Percentiles rank a stretch among this genome's conserved stretches.
Conservation (phyloP, 163 green algal species). For the Picocystis sp. region DNA sequence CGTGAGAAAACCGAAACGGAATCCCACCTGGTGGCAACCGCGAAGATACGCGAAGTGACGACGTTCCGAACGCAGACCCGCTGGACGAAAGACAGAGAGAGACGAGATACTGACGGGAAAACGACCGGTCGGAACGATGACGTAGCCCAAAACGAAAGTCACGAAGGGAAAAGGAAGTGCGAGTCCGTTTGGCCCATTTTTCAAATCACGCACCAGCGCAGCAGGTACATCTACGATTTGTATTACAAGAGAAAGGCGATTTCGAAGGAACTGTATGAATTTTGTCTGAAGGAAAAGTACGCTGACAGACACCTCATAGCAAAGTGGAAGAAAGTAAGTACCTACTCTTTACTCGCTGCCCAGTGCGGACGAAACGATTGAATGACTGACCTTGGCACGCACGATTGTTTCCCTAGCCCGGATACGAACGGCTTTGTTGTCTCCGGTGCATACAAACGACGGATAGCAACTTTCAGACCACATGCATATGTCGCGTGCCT, state of each 20-base stretch:
- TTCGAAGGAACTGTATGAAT: conserved; percentile 25
- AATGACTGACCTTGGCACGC: not conserved
- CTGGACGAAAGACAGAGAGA: not conserved
- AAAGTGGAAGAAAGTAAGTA: conserved; percentile 28
- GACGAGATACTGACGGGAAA: not conserved
- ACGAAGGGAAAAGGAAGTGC: conserved; percentile 27
- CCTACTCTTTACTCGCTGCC: conserved; percentile 1
- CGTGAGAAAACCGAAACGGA: no score
- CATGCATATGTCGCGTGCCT: conserved; percentile 21
- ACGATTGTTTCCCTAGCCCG: not conserved
- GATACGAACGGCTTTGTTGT: conserved; percentile 23
- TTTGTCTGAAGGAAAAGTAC: conserved; percentile 20
- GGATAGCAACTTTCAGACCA: conserved; percentile 25
- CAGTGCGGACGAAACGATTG: conserved; percentile 6
- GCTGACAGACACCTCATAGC: conserved; percentile 19
- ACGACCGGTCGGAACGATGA: not conserved
- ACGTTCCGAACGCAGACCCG: not conserved
- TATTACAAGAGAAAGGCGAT: conserved; percentile 28
- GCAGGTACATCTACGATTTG: conserved; percentile 23
- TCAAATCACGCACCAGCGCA: conserved; percentile 20
- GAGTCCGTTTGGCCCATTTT: conserved; percentile 23
- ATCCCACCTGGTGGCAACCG: no score
- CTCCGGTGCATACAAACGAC: conserved; percentile 20
- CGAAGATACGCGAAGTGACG: no score
- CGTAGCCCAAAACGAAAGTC: conserved; percentile 22